phyloP scores from a whole-genome alignment of 179 eudicot species.

The Silene vulgaris region DNA sequence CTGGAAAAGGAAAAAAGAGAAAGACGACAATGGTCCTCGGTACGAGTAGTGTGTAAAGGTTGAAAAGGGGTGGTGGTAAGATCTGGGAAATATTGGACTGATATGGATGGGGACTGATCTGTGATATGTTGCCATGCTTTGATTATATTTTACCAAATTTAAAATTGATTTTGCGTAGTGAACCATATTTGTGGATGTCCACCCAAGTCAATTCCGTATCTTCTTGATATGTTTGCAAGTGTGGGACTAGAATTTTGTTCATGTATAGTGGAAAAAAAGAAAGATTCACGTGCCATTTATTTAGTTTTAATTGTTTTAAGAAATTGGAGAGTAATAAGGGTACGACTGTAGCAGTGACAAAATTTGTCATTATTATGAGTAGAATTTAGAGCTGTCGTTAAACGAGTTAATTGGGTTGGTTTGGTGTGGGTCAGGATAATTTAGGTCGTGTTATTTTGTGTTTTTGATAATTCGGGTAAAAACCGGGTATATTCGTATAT shows the following conservation, averaged over 20 bases:
- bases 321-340: too few species aligned
- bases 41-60: constrained; percentile 20
- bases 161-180: not conserved
- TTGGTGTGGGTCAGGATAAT: too few species aligned
- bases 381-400: too few species aligned
- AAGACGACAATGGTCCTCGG: not conserved
- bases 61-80: constrained; percentile 18
- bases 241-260: not conserved
- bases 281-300: not conserved
- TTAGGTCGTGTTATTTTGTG: too few species aligned
- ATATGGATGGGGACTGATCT: not conserved
- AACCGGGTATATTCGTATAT: too few species aligned
- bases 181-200: not conserved
- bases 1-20: too few species aligned
- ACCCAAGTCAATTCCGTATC: not conserved
- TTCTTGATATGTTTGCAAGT: not conserved
- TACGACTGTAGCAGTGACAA: too few species aligned
- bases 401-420: too few species aligned
- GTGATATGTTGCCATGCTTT: constrained; percentile 13
- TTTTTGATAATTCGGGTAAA: too few species aligned
- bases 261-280: not conserved
- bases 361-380: too few species aligned
- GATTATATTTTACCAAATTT: not conserved
- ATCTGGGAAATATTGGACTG: constrained; percentile 25
- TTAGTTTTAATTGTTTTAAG: too few species aligned